Conservation (phyloP, 2,329 filamentous ascomycete genomes). For the Aspergillus transmontanensis region DNA sequence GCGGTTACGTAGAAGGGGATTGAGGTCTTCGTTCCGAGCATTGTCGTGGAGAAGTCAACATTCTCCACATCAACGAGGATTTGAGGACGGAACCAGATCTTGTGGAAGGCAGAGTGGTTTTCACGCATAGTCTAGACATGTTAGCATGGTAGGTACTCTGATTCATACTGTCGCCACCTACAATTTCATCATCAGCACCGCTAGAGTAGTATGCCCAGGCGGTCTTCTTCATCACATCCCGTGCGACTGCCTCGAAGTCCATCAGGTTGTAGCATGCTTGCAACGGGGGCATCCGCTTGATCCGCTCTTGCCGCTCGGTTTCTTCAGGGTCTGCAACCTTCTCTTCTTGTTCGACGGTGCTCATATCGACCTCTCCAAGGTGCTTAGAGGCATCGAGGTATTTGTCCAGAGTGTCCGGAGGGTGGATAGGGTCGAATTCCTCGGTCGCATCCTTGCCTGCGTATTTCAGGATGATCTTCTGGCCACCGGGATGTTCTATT, state of each 20-base stretch:
- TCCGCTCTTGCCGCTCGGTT: conserved; percentile 71
- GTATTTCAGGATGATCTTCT: conserved; percentile 95
- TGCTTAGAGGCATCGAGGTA: conserved; percentile 86
- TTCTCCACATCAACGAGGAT: conserved; percentile 87
- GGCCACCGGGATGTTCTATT: conserved; percentile 80
- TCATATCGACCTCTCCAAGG: conserved; percentile 86
- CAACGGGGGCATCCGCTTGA: conserved; percentile 74
- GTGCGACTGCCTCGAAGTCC: conserved; percentile 94
- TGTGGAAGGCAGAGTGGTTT: conserved; percentile 94
- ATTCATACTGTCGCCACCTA: conserved; percentile 37
- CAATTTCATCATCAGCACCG: conserved; percentile 86
- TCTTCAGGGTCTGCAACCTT: conserved; percentile 71
- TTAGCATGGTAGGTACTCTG: not conserved
- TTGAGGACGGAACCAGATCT: conserved; percentile 93
- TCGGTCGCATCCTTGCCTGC: conserved; percentile 93
- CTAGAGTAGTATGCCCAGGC: conserved; percentile 98
- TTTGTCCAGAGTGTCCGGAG: conserved; percentile 80
- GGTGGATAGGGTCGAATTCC: conserved; percentile 87
- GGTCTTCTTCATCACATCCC: conserved; percentile 88
- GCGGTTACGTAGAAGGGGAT: conserved; percentile 97
- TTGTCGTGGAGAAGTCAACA: conserved; percentile 84
- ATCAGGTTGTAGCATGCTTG: conserved; percentile 90
- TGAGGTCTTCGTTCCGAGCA: conserved; percentile 83
- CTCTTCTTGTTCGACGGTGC: conserved; percentile 69
- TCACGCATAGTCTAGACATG: conserved; percentile 77